Base-by-base conservation (phyloP, 2,329 filamentous ascomycete species). In the Sarocladium brachiariae region DNA sequence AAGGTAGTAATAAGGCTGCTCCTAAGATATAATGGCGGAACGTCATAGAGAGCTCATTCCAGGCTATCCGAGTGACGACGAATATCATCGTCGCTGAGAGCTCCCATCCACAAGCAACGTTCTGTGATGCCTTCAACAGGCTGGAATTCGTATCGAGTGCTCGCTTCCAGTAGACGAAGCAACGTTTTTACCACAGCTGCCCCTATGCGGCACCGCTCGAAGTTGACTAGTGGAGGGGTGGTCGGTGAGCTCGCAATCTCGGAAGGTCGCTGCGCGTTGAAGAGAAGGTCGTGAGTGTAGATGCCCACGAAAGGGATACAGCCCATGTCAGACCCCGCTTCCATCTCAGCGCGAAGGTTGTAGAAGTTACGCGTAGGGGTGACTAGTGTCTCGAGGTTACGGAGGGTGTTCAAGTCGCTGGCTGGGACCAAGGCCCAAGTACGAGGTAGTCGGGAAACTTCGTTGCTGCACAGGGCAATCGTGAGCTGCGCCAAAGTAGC, bases 301-400 rank as follows among this genome's bases (percentile, higher is more conserved):
- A 85, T 83, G 52, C 84, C 88, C 45, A 93, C 86, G 62, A 93
- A 92, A 0, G 88, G 88, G 54, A 93, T 91, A 59, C 88, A 92
- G 2, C 86, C 87, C 33, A 77, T 75, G 50, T 88, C 83, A 1
- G 76, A 71, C 1, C 79, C 79, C 6, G 61, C 59, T 65, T 93
- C 88, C 88, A 92, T 93, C 67, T 92, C 88, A 1, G 82, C 78
- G 37, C 88, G 79, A 14, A 93, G 74, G 56, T 79, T 85, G 64
- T 86, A 78, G 58, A 92, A 93, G 63, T 92, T 93, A 56, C 83
- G 79, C 31, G 84, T 80, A 1, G 88, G 88, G 30, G 87, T 87
- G 21, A 92, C 84, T 10, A 93, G 75, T 5, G 70, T 71, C 68
- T 92, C 86, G 5, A 93, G 74, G 18, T 87, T 80, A 14, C 70